phyloP scores from a whole-genome alignment of 306 rosid species.

The Ormosia emarginata region DNA sequence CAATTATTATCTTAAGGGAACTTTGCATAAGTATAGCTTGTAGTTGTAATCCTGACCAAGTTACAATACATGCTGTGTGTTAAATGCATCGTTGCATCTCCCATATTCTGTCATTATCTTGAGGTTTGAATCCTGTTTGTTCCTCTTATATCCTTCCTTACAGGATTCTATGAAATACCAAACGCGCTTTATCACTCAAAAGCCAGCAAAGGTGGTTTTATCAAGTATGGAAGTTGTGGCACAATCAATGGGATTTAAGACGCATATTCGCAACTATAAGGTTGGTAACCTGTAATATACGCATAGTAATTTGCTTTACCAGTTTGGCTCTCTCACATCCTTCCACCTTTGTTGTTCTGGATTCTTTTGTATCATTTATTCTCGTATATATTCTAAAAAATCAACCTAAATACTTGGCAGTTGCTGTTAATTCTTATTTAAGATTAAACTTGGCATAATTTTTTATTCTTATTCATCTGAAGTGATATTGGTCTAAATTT shows the following conservation, averaged over 20 bases:
- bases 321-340: background rate
- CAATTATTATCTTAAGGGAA: background rate
- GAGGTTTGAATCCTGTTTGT: too few species aligned
- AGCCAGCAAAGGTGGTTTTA: constrained; percentile 83
- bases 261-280: constrained; percentile 88
- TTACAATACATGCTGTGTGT: background rate
- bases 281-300: constrained; percentile 18
- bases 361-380: background rate
- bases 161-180: constrained; percentile 67
- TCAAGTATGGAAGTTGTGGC: constrained; percentile 96
- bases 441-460: background rate
- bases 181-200: constrained; percentile 81
- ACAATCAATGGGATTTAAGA: constrained; percentile 90
- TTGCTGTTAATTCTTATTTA: background rate
- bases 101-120: background rate
- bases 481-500: constrained; percentile 14
- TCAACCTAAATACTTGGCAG: background rate
- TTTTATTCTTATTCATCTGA: background rate
- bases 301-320: background rate
- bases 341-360: background rate
- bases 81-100: background rate
- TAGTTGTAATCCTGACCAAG: background rate
- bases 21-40: background rate
- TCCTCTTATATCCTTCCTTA: background rate
- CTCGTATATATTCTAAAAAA: background rate